These are phyloP conservation scores for Bruguiera hainesii DNA, from an alignment of 441 rosid genomes.

Conservation along the genomic window DNA sequence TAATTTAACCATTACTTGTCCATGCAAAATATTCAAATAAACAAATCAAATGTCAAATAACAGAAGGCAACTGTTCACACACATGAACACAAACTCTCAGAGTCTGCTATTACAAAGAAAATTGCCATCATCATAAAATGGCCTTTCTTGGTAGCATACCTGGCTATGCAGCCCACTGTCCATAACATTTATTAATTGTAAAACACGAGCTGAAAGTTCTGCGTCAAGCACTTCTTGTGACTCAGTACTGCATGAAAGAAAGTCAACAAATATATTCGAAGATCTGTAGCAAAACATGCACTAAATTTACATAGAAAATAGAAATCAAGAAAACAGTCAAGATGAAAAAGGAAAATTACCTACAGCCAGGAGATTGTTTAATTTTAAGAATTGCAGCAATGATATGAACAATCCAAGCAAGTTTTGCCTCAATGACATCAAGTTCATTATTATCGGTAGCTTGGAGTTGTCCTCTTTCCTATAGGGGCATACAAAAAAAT, in stretches of 20 bases:
- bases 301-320: background rate
- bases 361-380: slow-evolving; percentile 83
- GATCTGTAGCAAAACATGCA: background rate
- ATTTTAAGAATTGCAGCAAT: slow-evolving; percentile 90
- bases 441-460: slow-evolving; percentile 64
- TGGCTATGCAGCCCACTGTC: slow-evolving; percentile 94
- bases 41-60: too few species aligned
- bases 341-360: slow-evolving; percentile 45
- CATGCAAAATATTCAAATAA: too few species aligned
- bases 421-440: slow-evolving; percentile 85
- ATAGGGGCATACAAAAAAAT: slow-evolving; percentile 21
- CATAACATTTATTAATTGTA: slow-evolving; percentile 84
- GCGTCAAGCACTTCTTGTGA: slow-evolving; percentile 99
- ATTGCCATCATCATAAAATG: background rate
- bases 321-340: slow-evolving; percentile 19
- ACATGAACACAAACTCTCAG: too few species aligned
- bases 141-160: slow-evolving; percentile 37
- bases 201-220: slow-evolving; percentile 95
- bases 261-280: slow-evolving; percentile 15
- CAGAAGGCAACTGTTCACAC: too few species aligned
- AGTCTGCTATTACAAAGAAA: background rate
- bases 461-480: slow-evolving; percentile 81
- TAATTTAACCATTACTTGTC: too few species aligned
- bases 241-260: slow-evolving; percentile 64
- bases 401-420: slow-evolving; percentile 96